phyloP scores from a whole-genome alignment of 2,329 filamentous ascomycete species.

The Xylariaceae sp. region DNA sequence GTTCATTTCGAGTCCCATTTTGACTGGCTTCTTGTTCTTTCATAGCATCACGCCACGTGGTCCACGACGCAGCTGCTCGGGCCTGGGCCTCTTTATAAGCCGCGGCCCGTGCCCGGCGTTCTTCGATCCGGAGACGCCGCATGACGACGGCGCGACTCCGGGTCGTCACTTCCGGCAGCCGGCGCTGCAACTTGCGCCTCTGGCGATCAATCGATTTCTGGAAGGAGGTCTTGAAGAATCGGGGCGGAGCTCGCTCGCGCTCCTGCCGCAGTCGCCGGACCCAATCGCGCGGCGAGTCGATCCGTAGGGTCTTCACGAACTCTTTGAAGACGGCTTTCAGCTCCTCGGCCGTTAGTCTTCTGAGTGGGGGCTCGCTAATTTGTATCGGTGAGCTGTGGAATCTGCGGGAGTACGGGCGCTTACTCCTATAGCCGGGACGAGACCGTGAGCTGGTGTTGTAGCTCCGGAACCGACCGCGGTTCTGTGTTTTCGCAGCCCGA shows the following conservation, averaged over 20 bases:
- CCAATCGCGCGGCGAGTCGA: conserved; percentile 9
- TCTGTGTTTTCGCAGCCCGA: conserved; percentile 6
- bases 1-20: conserved; percentile 4
- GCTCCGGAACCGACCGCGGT: neutral
- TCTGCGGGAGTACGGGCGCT: conserved; percentile 3
- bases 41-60: neutral
- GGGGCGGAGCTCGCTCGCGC: conserved; percentile 7
- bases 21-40: neutral
- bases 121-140: conserved; percentile 10
- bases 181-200: conserved; percentile 1
- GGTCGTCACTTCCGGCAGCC: conserved; percentile 8
- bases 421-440: neutral
- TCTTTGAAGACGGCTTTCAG: conserved; percentile 15
- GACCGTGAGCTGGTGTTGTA: neutral
- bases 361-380: neutral
- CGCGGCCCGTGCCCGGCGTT: neutral
- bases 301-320: conserved; percentile 17
- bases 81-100: neutral
- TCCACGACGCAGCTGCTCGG: neutral
- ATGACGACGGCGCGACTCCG: conserved; percentile 10
- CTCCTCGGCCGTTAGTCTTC: neutral
- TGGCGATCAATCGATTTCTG: neutral
- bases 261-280: conserved; percentile 14
- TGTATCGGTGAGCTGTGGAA: conserved; percentile 6
- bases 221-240: neutral